phyloP scores from a whole-genome alignment of 2,329 filamentous ascomycete genomes.

The Magnaporthales sp. region DNA sequence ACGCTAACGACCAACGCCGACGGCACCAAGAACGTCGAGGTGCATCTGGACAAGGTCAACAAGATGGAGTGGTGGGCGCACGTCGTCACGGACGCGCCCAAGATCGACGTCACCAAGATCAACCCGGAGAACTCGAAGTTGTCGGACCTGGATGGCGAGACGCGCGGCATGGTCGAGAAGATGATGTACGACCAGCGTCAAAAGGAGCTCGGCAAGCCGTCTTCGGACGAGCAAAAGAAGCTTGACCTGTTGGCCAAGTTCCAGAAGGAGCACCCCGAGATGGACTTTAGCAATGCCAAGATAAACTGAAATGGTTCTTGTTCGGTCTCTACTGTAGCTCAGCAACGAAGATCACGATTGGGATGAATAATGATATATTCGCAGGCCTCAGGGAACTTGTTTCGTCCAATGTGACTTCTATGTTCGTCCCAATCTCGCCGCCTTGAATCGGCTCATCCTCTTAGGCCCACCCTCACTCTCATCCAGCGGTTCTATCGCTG shows the following conservation, averaged over 20 bases:
- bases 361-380: background rate
- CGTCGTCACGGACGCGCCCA: constrained; percentile 76
- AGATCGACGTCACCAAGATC: constrained; percentile 94
- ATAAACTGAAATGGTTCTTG: constrained; percentile 34
- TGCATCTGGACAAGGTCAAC: constrained; percentile 92
- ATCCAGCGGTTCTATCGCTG: constrained; percentile 57
- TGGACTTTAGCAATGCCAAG: constrained; percentile 66
- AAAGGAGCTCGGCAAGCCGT: constrained; percentile 85
- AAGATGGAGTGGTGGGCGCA: constrained; percentile 99
- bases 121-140: constrained; percentile 86
- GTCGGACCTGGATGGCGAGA: constrained; percentile 89
- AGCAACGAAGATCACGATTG: background rate
- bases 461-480: constrained; percentile 55
- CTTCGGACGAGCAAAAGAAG: constrained; percentile 94
- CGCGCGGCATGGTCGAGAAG: constrained; percentile 93
- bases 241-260: constrained; percentile 88
- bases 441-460: constrained; percentile 66
- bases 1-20: constrained; percentile 54
- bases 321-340: background rate
- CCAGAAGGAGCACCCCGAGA: constrained; percentile 67
- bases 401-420: background rate
- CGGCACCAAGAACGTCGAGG: constrained; percentile 58
- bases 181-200: constrained; percentile 99
- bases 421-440: constrained; percentile 50
- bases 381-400: background rate